Evolutionary conservation across 805 yeast species (phyloP), one percentile per base, ranked within the genome.

Genomic region (Wickerhamiella alocasiicola): DNA sequence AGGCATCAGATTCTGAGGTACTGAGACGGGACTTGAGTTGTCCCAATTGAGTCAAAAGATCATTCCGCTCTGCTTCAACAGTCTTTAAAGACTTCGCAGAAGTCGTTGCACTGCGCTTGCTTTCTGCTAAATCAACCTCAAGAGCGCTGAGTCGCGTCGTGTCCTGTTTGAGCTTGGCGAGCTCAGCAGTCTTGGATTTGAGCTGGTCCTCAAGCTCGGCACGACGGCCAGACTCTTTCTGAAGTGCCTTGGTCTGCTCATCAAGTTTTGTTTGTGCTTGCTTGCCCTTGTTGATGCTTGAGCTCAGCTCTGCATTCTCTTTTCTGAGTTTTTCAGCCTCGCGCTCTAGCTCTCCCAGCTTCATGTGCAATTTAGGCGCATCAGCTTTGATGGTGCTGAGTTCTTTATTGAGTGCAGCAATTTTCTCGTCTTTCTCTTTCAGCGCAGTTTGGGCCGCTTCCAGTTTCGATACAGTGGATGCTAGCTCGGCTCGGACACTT

Each of bases 141-240:
- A 27, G 44, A n/a, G 20, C 49, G 46, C 37, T 39, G 37, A 26
- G 46, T 42, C 24, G 45, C 38, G 30, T 36, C 30, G 12, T 33
- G 42, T 28, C 24, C 3, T 36, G 26, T 9, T 26, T 31, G 1
- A 31, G 16, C n/a, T 21, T 36, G 28, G 17, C 35, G 6, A 27
- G 44, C 51, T 20, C 29, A 12, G 23, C 27, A 9, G 32, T 31
- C 27, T 28, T 23, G 7, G 26, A 15, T 18, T 34, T 32, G 33
- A 40, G 19, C 33, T 32, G 13, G 12, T 16, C 34, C 16, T 28
- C 24, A 13, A 36, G 5, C 11, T 28, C 31, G 3, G 17, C 16
- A 11, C 17, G 17, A 18, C 20, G 21, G 4, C 60, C 43, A 55
- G 55, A 56, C 12, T 67, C 68, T 25, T 51, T 55, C 18, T 55